Evolutionary conservation across 768 basidiomycete species (phyloP), one percentile per base, ranked within the genome.

Genomic region (Mycena chlorophos): DNA sequence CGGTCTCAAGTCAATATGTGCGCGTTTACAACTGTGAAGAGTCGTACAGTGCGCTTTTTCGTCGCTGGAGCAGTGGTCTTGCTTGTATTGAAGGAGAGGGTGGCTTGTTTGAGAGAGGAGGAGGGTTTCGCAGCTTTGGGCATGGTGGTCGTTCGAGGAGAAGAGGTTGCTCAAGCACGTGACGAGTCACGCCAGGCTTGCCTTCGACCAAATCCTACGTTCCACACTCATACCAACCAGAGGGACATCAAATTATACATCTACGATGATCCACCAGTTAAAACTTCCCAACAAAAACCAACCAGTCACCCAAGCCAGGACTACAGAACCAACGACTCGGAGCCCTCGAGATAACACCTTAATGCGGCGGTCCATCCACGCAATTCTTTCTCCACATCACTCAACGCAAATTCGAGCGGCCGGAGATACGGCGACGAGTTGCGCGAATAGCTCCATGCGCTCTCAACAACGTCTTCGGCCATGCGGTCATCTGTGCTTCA

Each of bases 101-200:
- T 42, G n/a, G 40, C 40, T 20, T 42, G 40, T 42, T 42, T 42
- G 40, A 42, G 40, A 22, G 40, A 42, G 40, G 40, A 42, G 20
- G 40, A 42, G 40, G 40, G 40, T 42, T 42, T 42, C 40, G 40
- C 40, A 42, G 40, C 40, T 42, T 42, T 42, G 8, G 40, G 40
- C 40, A 42, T 42, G 40, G 20, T 22, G 40, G 40, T 14, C 22
- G n/a, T n/a, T n/a, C n/a, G n/a, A n/a, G n/a, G n/a, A n/a, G n/a
- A n/a, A n/a, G 14, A 42, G 40, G 5, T 8, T 34, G 31, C 17
- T 17, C 8, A 8, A 17, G 31, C 8, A 8, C 8, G 31, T 34
- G 17, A 17, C 31, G 17, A 34, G 31, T 34, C 31, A 34, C 31
- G 31, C 31, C 31, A 17, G n/a, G n/a, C n/a, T n/a, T n/a, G n/a